Conservation (phyloP, 1,284 basidiomycete genomes). For the Pascua sp. region DNA sequence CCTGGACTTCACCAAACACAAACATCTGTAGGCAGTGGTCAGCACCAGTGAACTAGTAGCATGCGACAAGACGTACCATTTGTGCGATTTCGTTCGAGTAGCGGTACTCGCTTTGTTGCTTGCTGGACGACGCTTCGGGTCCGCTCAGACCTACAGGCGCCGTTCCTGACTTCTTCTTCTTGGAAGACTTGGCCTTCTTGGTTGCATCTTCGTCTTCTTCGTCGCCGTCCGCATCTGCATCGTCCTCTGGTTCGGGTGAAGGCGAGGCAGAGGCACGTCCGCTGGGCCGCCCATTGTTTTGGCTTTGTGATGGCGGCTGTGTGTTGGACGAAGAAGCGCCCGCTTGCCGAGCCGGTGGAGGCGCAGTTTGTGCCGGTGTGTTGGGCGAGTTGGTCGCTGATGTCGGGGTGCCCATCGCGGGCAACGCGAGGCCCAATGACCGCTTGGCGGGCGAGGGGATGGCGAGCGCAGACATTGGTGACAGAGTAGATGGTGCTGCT, state of each 20-base stretch:
- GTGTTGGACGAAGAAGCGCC: too few species aligned
- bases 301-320: too few species aligned
- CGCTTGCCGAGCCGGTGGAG: too few species aligned
- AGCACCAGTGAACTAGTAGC: neutral
- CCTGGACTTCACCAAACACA: conserved; percentile 91
- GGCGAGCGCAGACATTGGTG: conserved; percentile 8
- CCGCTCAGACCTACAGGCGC: conserved; percentile 3
- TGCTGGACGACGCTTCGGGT: neutral
- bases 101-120: conserved; percentile 57
- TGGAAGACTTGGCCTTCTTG: conserved; percentile 21
- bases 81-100: conserved; percentile 78
- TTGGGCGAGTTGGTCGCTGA: conserved; percentile 6
- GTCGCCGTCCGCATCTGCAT: conserved; percentile 34
- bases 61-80: conserved; percentile 56
- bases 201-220: conserved; percentile 31
- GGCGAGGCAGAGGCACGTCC: conserved; percentile 15
- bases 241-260: conserved; percentile 28
- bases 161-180: conserved; percentile 25
- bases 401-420: neutral
- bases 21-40: conserved; percentile 67
- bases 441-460: conserved; percentile 14
- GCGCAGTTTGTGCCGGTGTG: too few species aligned
- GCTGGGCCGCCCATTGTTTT: too few species aligned
- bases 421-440: conserved; percentile 16
- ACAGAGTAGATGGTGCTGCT: neutral